These are phyloP conservation scores for Reutealis trisperma DNA, from an alignment of 345 rosid species.

Conservation along the genomic window DNA sequence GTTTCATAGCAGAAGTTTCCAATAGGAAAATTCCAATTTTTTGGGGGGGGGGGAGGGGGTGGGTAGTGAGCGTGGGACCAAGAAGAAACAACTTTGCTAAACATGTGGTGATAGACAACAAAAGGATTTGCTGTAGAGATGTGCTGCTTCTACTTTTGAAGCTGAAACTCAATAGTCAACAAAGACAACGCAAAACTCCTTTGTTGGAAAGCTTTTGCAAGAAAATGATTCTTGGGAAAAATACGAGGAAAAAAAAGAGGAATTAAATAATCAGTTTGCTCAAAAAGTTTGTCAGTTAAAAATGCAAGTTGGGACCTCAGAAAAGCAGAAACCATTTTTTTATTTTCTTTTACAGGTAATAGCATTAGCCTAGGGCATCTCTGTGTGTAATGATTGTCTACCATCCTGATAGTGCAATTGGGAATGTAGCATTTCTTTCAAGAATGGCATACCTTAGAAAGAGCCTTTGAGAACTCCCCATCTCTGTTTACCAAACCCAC, in stretches of 20 bases:
- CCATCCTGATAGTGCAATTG: not conserved
- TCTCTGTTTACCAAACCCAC: conserved; percentile 17
- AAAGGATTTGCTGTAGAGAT: not conserved
- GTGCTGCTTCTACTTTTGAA: not conserved
- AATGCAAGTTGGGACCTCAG: not conserved
- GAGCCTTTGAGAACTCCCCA: conserved; percentile 20
- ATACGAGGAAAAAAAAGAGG: not conserved
- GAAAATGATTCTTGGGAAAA: not conserved
- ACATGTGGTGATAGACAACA: not conserved
- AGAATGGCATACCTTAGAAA: conserved; percentile 28
- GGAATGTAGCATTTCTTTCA: conserved; percentile 2
- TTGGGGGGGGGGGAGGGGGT: too few species aligned
- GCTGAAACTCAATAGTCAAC: not conserved
- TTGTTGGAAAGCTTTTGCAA: not conserved
- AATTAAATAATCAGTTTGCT: not conserved
- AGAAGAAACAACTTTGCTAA: not conserved
- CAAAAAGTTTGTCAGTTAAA: not conserved
- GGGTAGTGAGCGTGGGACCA: too few species aligned
- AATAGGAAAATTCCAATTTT: conserved; percentile 29
- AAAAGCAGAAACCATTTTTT: not conserved
- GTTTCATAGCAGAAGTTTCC: conserved; percentile 65
- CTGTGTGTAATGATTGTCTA: not conserved
- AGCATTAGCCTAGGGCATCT: not conserved
- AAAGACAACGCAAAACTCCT: not conserved
- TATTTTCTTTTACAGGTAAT: not conserved